These are phyloP conservation scores for Entophlyctis luteolus DNA, from an alignment of 192 early-diverging fungal species.

Conservation along the genomic window DNA sequence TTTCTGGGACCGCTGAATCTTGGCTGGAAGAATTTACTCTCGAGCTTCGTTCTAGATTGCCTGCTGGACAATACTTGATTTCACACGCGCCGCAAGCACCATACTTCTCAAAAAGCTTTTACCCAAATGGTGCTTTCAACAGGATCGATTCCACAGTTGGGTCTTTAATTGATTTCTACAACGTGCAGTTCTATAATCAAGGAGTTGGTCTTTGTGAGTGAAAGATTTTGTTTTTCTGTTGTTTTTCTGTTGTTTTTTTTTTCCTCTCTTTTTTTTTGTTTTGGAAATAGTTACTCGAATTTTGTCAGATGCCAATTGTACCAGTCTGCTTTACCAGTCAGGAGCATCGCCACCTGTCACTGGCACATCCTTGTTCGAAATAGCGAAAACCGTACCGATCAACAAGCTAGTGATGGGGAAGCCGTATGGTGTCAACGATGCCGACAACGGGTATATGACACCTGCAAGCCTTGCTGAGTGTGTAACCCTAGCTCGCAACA, in stretches of 20 bases:
- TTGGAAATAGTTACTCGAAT: neutral
- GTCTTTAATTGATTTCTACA: slow-evolving; percentile 34
- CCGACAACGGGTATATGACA: slow-evolving; percentile 32
- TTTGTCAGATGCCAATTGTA: neutral
- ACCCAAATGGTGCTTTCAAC: slow-evolving; percentile 35
- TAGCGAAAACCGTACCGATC: slow-evolving; percentile 4
- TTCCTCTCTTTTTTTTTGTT: neutral
- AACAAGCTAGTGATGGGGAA: slow-evolving; percentile 35
- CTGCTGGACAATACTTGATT: slow-evolving; percentile 24
- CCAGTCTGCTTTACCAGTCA: neutral
- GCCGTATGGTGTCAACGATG: slow-evolving; percentile 28
- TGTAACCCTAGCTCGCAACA: slow-evolving; percentile 21
- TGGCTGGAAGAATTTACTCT: slow-evolving; percentile 32
- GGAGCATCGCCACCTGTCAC: neutral
- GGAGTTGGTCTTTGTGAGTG: slow-evolving; percentile 27
- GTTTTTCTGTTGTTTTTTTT: slow-evolving; percentile 14
- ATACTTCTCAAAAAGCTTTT: slow-evolving; percentile 30
- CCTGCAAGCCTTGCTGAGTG: slow-evolving; percentile 25
- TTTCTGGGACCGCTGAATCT: slow-evolving; percentile 30
- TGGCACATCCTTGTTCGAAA: slow-evolving; percentile 36
- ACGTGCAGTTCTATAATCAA: slow-evolving; percentile 40
- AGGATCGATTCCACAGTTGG: slow-evolving; percentile 26
- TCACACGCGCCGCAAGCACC: slow-evolving; percentile 38
- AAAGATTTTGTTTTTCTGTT: slow-evolving; percentile 18
- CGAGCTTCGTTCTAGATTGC: slow-evolving; percentile 23